Percentiles rank a stretch among this genome's conserved stretches.
Conservation (phyloP, 208 protist species). For the Wallacemonas sp. region DNA sequence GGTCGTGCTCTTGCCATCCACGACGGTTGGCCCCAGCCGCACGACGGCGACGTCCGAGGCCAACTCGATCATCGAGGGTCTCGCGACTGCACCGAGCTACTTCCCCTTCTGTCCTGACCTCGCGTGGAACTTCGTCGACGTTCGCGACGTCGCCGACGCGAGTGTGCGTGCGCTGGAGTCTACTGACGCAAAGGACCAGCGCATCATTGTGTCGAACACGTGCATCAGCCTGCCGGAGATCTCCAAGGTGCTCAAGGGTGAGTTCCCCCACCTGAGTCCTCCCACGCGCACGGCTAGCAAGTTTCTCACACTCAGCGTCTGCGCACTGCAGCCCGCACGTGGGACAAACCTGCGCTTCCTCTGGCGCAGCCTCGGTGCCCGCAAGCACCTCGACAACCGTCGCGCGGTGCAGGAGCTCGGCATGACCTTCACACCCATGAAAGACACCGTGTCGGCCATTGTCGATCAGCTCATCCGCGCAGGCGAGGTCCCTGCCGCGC, state of each 20-base stretch:
- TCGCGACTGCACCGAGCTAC: constrained; percentile 66
- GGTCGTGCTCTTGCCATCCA: constrained; percentile 85
- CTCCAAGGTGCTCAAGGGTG: constrained; percentile 64
- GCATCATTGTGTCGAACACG: constrained; percentile 82
- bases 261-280: constrained; percentile 77
- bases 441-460: constrained; percentile 69
- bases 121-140: constrained; percentile 91
- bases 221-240: constrained; percentile 79
- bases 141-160: constrained; percentile 86
- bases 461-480: constrained; percentile 70
- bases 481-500: constrained; percentile 35
- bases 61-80: constrained; percentile 63
- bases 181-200: constrained; percentile 51
- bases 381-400: constrained; percentile 70
- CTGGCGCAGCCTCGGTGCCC: constrained; percentile 82
- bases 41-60: constrained; percentile 84
- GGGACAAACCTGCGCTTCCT: constrained; percentile 71
- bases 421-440: constrained; percentile 74
- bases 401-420: constrained; percentile 56
- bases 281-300: constrained; percentile 78
- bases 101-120: constrained; percentile 86
- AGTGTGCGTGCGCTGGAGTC: constrained; percentile 82
- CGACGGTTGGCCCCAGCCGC: constrained; percentile 80
- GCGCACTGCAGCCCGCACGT: constrained; percentile 34
- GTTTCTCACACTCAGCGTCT: constrained; percentile 76